A percentile compares a stretch with the other conserved stretches of the same genome.
These are phyloP conservation scores for Domatiomyces catenatus DNA, from an alignment of 2,329 filamentous ascomycete genomes.

Conservation along the genomic window DNA sequence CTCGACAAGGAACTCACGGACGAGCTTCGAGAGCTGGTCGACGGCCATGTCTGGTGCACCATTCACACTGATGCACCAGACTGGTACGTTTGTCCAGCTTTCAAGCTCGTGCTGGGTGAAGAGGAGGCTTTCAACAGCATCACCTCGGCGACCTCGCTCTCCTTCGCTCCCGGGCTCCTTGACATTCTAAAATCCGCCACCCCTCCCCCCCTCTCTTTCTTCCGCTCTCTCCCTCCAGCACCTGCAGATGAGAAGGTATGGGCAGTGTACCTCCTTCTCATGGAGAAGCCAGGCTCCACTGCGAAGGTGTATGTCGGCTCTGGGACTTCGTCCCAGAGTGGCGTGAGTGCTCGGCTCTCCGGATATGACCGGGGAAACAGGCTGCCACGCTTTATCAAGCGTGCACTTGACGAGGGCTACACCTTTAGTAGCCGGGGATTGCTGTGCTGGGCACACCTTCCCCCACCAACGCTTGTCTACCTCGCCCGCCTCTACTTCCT, in stretches of 20 bases:
- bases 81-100: background rate
- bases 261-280: background rate
- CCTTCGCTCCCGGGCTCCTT: background rate
- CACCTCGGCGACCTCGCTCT: background rate
- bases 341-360: too few species aligned
- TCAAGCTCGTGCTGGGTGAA: background rate
- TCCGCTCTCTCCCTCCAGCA: background rate
- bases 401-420: background rate
- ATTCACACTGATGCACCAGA: background rate
- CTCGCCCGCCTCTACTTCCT: background rate
- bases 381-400: background rate
- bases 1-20: too few species aligned
- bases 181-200: background rate
- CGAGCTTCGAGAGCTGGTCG: too few species aligned
- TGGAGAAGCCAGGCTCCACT: background rate
- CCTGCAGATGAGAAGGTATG: background rate
- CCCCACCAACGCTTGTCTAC: background rate
- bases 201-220: background rate
- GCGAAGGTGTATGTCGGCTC: background rate
- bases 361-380: too few species aligned
- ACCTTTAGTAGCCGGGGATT: background rate
- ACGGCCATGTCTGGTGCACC: background rate
- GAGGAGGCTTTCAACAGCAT: background rate
- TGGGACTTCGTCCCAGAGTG: background rate
- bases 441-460: background rate